phyloP scores from a whole-genome alignment of 257 asterid genomes.

The Solanum bukasovii region DNA sequence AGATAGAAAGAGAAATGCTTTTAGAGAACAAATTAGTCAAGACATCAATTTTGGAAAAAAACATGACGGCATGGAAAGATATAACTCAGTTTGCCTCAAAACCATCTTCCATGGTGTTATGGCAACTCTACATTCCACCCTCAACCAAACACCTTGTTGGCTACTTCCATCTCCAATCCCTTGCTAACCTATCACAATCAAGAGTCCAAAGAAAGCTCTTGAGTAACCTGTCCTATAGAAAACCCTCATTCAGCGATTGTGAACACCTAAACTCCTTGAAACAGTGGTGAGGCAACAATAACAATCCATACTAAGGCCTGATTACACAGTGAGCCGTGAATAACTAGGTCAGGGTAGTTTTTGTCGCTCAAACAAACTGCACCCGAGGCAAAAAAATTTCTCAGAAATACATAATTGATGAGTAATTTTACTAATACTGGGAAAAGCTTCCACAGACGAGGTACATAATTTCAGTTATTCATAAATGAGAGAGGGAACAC shows the following conservation, averaged over 20 bases:
- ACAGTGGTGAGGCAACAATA: background rate
- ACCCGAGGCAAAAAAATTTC: background rate
- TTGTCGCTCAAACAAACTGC: background rate
- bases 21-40: background rate
- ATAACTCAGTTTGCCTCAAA: background rate
- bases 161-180: background rate
- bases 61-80: background rate
- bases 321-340: background rate
- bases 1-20: slow-evolving; percentile 7
- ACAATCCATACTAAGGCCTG: background rate
- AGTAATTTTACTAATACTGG: background rate
- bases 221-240: background rate
- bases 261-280: background rate
- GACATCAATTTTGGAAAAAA: background rate
- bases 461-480: background rate
- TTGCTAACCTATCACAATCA: background rate
- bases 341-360: background rate
- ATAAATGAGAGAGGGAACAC: background rate
- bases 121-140: background rate
- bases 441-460: background rate
- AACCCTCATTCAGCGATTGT: background rate
- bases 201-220: background rate
- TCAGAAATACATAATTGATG: background rate
- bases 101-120: background rate
- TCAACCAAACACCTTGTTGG: background rate